Evolutionary conservation across 2,329 filamentous ascomycete genomes (phyloP).

Genomic region (Zymoseptoria brevis): DNA sequence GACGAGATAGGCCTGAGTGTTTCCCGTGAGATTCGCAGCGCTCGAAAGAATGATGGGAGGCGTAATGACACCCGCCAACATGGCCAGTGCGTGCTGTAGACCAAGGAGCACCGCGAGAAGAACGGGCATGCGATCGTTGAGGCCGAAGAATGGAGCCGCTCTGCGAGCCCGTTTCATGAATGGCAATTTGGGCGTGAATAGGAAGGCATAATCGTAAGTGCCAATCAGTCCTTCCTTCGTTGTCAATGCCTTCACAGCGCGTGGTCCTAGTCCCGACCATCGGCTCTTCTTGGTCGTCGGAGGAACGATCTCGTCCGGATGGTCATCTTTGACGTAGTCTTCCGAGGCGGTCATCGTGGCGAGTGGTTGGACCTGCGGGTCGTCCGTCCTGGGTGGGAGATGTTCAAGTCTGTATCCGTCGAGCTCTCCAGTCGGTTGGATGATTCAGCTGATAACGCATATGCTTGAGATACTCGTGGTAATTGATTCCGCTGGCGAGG

Average conservation of each 20-base stretch:
- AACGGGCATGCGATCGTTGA: constrained; percentile 70
- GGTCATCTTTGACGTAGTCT: constrained; percentile 32
- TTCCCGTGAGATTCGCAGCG: constrained; percentile 55
- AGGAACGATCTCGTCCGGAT: constrained; percentile 40
- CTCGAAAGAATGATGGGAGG: constrained; percentile 66
- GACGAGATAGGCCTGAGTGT: constrained; percentile 62
- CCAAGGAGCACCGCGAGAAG: constrained; percentile 66
- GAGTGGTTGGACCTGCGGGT: background rate
- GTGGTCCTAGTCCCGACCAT: constrained; percentile 34
- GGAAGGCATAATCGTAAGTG: constrained; percentile 80
- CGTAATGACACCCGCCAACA: constrained; percentile 62
- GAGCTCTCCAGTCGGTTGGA: constrained; percentile 23
- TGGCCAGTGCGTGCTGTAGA: constrained; percentile 70
- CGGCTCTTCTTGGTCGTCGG: constrained; percentile 32
- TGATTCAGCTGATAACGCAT: constrained; percentile 19
- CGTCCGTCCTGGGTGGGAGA: background rate
- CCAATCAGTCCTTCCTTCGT: constrained; percentile 64
- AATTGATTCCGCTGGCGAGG: no score
- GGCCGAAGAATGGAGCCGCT: constrained; percentile 74
- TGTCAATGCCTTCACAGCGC: constrained; percentile 40
- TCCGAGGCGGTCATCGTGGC: constrained; percentile 17
- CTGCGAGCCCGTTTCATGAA: constrained; percentile 60
- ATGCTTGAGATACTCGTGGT: background rate
- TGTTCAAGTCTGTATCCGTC: background rate
- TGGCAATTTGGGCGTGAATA: constrained; percentile 74